Base-by-base conservation (phyloP, 2,329 filamentous ascomycete genomes). In the Diplodia intermedia region DNA sequence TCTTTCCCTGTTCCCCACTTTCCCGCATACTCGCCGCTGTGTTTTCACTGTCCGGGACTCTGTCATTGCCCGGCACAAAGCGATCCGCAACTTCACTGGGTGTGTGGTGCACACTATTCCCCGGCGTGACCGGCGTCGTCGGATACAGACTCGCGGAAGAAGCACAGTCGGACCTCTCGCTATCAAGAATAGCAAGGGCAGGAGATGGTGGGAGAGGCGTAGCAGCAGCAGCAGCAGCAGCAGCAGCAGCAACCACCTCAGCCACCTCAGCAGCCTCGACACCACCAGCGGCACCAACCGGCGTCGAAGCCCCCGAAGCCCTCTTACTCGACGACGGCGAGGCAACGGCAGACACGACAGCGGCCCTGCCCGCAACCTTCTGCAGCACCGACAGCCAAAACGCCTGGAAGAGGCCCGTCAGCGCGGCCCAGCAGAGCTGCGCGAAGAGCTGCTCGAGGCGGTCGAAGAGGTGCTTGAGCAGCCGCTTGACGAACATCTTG, bases 401-500 rank as follows among this genome's bases (percentile, higher is more conserved):
- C 2, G 57, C 40, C 26, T 20, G 43, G 40, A 47, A 62, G 18
- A 62, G 18, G 1, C 26, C n/a, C 14, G 23, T 15, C 1, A 62
- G 38, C 4, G 57, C 57, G 26, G 20, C 15, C 43, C 57, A 62
- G 40, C 12, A 14, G 26, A 50, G 15, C 4, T 49, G 14, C 15
- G 3, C 15, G 11, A 33, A 8, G 3, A 50, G 15, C 4, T 62
- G n/a, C 40, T 49, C 40, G 29, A 31, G 23, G 15, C 18, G 9
- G 26, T 62, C 57, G 23, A 62, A 62, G 57, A 50, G 9, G n/a
- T 20, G 33, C 18, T 50, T 62, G 18, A 62, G 57, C 2, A 49
- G 18, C 15, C 57, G 40, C 26, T 62, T 49, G 43, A 62, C 57
- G 40, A 62, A 33, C 57, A 62, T 49, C 26, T 62, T 62, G 23